phyloP scores from a whole-genome alignment of 2,329 filamentous ascomycete species.

The Colletotrichum tamarilloi region DNA sequence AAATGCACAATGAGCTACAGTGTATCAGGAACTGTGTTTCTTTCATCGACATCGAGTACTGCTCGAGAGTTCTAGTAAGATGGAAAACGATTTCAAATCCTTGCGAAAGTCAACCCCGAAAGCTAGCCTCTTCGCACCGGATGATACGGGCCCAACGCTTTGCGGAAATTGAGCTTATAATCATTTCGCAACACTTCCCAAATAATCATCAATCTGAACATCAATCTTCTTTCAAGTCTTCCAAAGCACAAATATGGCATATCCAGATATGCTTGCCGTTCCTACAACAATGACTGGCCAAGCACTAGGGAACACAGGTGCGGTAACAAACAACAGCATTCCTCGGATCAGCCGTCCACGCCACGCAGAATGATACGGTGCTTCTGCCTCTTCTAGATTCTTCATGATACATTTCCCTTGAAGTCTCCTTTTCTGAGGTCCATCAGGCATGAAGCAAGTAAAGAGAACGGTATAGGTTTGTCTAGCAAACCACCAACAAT shows the following conservation, averaged over 20 bases:
- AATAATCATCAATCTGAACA: background rate
- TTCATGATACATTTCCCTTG: background rate
- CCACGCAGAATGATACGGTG: background rate
- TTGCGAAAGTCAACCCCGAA: too few relatives aligned
- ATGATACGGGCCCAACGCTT: too few relatives aligned
- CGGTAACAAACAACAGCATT: background rate
- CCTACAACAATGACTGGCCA: background rate
- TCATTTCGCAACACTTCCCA: background rate
- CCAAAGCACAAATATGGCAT: constrained; percentile 37
- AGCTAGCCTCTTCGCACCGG: too few relatives aligned
- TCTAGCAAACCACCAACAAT: background rate
- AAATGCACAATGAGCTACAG: too few relatives aligned
- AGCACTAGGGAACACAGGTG: background rate
- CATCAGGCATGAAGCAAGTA: background rate
- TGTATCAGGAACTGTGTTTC: too few relatives aligned
- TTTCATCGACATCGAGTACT: too few relatives aligned
- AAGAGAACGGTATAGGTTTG: background rate
- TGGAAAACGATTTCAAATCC: too few relatives aligned
- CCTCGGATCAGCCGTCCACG: background rate
- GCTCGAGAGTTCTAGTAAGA: too few relatives aligned
- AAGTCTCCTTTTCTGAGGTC: background rate
- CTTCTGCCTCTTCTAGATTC: background rate
- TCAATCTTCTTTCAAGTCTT: constrained; percentile 1
- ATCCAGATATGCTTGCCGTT: background rate
- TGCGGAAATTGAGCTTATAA: too few relatives aligned